phyloP scores from a whole-genome alignment of 164 flowering plant species.

The Sedum album region DNA sequence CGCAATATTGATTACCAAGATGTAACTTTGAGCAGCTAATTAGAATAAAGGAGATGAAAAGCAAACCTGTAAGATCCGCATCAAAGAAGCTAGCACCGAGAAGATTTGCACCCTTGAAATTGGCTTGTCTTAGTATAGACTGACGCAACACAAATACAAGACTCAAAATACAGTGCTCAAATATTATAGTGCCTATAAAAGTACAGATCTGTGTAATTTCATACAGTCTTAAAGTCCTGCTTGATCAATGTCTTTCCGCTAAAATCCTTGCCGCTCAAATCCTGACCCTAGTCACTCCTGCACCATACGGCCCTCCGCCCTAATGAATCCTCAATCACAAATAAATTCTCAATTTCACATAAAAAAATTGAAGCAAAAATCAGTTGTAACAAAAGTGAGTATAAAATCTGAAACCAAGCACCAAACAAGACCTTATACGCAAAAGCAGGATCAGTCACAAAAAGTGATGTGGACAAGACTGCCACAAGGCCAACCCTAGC shows the following conservation, averaged over 20 bases:
- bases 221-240: slow-evolving; percentile 94
- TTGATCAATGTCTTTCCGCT: slow-evolving; percentile 80
- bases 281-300: slow-evolving; percentile 95
- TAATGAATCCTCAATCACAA: slow-evolving; percentile 10
- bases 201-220: too few species aligned
- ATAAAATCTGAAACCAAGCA: background rate
- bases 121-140: slow-evolving; percentile 89
- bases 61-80: slow-evolving; percentile 90
- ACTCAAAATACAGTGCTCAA: background rate
- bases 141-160: slow-evolving; percentile 15
- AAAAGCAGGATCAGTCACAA: slow-evolving; percentile 62
- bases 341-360: background rate
- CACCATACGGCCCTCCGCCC: slow-evolving; percentile 98
- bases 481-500: slow-evolving; percentile 47
- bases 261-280: slow-evolving; percentile 82
- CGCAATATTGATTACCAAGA: background rate
- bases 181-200: too few species aligned
- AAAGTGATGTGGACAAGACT: slow-evolving; percentile 56
- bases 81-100: slow-evolving; percentile 97
- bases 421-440: slow-evolving; percentile 64
- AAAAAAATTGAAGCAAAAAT: too few species aligned
- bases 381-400: background rate
- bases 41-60: background rate
- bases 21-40: background rate
- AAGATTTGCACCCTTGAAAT: slow-evolving; percentile 83